Conservation (phyloP, 306 rosid species). For the Bauhinia variegata region DNA sequence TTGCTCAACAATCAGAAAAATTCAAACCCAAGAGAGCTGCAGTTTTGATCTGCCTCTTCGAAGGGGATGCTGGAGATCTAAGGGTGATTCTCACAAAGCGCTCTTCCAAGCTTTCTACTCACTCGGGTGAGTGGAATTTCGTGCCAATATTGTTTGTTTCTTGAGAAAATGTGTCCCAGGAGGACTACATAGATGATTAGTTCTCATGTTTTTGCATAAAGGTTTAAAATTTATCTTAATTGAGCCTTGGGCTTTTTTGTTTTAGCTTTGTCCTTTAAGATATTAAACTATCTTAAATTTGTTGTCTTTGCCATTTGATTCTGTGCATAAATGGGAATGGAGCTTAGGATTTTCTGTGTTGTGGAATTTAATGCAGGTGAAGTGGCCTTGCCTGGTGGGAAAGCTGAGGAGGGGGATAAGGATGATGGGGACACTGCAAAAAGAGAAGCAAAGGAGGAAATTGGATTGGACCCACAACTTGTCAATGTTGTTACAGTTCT, state of each 20-base stretch:
- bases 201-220: not conserved
- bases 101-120: conserved; percentile 70
- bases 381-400: conserved; percentile 95
- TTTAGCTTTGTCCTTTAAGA: not conserved
- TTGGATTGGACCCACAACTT: conserved; percentile 84
- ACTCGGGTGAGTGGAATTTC: conserved; percentile 66
- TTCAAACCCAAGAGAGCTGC: conserved; percentile 81
- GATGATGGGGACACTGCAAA: conserved; percentile 88
- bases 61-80: conserved; percentile 82
- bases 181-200: not conserved
- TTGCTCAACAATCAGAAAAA: conserved; percentile 49
- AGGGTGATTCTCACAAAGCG: conserved; percentile 90
- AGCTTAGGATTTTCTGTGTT: conserved; percentile 14
- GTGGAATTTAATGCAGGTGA: conserved; percentile 61
- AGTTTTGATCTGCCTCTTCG: conserved; percentile 87
- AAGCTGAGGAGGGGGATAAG: conserved; percentile 85
- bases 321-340: conserved; percentile 16
- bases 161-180: conserved; percentile 8
- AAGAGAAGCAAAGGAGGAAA: conserved; percentile 92
- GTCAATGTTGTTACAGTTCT: conserved; percentile 80
- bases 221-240: conserved; percentile 16
- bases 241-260: not conserved
- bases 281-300: not conserved
- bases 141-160: not conserved
- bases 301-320: conserved; percentile 1